Percentiles rank a stretch among this genome's conserved stretches.
phyloP scores from a whole-genome alignment of 306 rosid genomes.

The Phaseolus lunatus region DNA sequence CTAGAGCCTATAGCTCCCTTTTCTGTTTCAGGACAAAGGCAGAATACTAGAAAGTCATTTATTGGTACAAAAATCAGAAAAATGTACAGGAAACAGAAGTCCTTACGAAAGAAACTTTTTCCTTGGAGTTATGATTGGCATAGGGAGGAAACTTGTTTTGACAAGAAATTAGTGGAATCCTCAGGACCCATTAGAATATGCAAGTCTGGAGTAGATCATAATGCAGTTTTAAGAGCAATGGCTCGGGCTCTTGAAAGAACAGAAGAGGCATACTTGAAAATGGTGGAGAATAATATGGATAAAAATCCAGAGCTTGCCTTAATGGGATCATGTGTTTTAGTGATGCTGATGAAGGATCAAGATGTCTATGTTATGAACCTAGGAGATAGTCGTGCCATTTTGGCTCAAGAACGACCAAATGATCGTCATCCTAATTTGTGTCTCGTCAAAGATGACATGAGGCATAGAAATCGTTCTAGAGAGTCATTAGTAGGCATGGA shows the following conservation, averaged over 20 bases:
- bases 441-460: conserved; percentile 59
- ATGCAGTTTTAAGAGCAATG: conserved; percentile 71
- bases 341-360: conserved; percentile 79
- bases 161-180: conserved; percentile 55
- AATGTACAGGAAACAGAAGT: conserved; percentile 64
- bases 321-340: conserved; percentile 79
- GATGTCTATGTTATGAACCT: conserved; percentile 81
- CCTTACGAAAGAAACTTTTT: conserved; percentile 65
- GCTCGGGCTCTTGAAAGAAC: conserved; percentile 68
- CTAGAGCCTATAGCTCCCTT: conserved; percentile 41
- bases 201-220: conserved; percentile 67
- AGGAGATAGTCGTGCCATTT: conserved; percentile 70
- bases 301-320: conserved; percentile 73
- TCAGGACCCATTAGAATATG: conserved; percentile 64
- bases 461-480: conserved; percentile 67
- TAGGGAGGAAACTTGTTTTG: conserved; percentile 55
- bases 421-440: conserved; percentile 63
- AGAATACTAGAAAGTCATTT: conserved; percentile 53
- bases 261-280: conserved; percentile 68
- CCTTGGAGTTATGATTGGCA: conserved; percentile 82
- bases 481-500: conserved; percentile 71
- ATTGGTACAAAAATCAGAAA: conserved; percentile 59
- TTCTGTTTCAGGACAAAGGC: conserved; percentile 53
- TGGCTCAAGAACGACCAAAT: conserved; percentile 71
- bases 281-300: conserved; percentile 66